Conservation (phyloP, 2,329 filamentous ascomycete species). For the Epichloe sp. region DNA sequence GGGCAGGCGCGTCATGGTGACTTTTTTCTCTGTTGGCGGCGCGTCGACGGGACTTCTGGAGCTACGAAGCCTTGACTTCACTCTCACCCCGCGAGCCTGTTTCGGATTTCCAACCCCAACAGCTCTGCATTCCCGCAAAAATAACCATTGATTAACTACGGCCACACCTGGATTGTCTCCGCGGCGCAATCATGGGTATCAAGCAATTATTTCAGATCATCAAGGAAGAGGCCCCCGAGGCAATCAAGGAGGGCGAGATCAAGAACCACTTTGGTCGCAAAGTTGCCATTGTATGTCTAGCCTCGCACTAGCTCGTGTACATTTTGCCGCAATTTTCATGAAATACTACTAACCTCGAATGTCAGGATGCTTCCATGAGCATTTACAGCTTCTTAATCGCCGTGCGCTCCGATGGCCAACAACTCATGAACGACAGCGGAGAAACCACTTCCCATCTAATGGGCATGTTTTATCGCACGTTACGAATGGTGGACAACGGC, state of each 20-base stretch:
- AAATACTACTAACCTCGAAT: background rate
- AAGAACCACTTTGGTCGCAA: conserved; percentile 98
- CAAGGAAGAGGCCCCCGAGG: conserved; percentile 86
- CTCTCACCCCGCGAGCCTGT: background rate
- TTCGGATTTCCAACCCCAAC: background rate
- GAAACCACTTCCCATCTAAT: conserved; percentile 97
- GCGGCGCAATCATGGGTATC: conserved; percentile 40
- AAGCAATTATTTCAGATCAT: conserved; percentile 70
- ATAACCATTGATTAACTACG: background rate
- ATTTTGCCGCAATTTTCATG: too few species aligned
- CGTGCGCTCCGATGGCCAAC: conserved; percentile 90
- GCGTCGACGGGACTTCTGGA: background rate
- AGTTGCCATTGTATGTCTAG: conserved; percentile 70
- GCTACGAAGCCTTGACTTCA: background rate
- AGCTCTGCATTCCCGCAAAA: background rate
- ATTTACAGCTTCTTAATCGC: conserved; percentile 98
- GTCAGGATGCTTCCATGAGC: conserved; percentile 64
- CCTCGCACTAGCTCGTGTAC: background rate
- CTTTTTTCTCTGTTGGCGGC: background rate
- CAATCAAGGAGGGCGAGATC: conserved; percentile 93
- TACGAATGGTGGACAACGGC: conserved; percentile 96
- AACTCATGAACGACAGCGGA: conserved; percentile 87
- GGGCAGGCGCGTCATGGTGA: conserved; percentile 3
- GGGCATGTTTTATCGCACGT: conserved; percentile 98
- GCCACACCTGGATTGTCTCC: background rate